These are phyloP conservation scores for Globisporangium barbulae DNA, from an alignment of 352 stramenopile species.

Conservation along the genomic window DNA sequence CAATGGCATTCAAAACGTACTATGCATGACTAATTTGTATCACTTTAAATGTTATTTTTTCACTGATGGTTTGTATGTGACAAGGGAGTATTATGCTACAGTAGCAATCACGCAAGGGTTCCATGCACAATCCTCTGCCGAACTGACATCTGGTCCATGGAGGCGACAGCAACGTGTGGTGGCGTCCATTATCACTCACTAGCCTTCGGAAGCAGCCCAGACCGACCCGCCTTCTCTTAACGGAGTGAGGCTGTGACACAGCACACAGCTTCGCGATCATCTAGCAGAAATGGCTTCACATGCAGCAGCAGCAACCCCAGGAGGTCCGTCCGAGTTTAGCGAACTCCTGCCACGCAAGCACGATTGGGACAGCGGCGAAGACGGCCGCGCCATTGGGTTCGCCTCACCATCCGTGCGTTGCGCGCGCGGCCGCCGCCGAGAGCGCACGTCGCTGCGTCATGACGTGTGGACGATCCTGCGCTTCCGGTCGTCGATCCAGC, in stretches of 20 bases:
- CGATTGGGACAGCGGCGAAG: constrained; percentile 27
- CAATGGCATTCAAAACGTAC: too few relatives aligned
- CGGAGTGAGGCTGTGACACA: not conserved
- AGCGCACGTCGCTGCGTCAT: constrained; percentile 29
- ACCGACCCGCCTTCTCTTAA: not conserved
- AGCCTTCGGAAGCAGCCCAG: not conserved
- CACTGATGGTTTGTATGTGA: not conserved
- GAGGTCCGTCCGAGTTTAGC: constrained; percentile 16
- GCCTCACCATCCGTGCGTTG: constrained; percentile 1
- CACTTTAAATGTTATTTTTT: not conserved
- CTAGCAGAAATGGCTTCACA: constrained; percentile 1
- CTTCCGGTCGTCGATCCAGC: constrained; percentile 60
- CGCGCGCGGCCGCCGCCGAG: not conserved
- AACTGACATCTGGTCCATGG: not conserved
- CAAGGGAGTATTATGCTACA: not conserved
- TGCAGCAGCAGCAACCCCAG: not conserved
- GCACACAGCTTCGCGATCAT: not conserved
- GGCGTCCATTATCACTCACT: constrained; percentile 1
- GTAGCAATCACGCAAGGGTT: not conserved
- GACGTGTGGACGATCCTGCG: constrained; percentile 78
- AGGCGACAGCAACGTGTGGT: not conserved
- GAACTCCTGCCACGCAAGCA: constrained; percentile 27
- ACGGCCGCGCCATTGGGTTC: constrained; percentile 12
- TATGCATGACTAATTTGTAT: too few relatives aligned
- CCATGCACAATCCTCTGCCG: constrained; percentile 1